Evolutionary conservation across 192 early-diverging fungal genomes (phyloP).

Genomic region (Neocallimastix lanati): DNA sequence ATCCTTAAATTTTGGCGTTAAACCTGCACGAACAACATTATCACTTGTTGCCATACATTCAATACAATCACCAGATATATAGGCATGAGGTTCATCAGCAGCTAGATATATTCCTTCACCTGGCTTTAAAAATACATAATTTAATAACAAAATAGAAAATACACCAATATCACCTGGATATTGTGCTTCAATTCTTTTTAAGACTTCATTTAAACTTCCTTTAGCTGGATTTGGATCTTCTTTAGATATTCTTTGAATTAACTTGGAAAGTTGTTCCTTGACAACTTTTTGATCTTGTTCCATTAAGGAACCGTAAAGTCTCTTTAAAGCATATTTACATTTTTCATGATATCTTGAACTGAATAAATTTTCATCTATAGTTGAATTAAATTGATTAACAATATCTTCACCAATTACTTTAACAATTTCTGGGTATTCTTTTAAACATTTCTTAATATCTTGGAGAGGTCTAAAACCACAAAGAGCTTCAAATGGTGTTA

Average conservation of each 20-base stretch:
- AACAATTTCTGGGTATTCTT: constrained; percentile 59
- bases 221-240: constrained; percentile 1
- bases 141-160: constrained; percentile 76
- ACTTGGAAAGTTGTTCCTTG: constrained; percentile 19
- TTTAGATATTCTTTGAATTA: constrained; percentile 28
- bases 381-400: constrained; percentile 11
- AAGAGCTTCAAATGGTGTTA: constrained; percentile 86
- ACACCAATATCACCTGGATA: constrained; percentile 82
- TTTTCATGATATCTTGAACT: too few species aligned
- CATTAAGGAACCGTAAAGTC: constrained; percentile 46
- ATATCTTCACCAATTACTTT: constrained; percentile 39
- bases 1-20: constrained; percentile 93
- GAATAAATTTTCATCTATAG: constrained; percentile 6
- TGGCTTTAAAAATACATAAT: constrained; percentile 57
- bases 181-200: constrained; percentile 55
- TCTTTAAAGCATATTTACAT: constrained; percentile 20
- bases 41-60: constrained; percentile 98
- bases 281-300: constrained; percentile 21
- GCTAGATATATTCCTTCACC: constrained; percentile 89
- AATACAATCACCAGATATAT: constrained; percentile 83
- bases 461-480: constrained; percentile 76
- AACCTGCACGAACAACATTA: too few species aligned
- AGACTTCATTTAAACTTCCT: constrained; percentile 30
- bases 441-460: constrained; percentile 49
- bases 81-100: constrained; percentile 93